Base-by-base conservation (phyloP, 2,329 filamentous ascomycete genomes). In the Talaromyces sp. region DNA sequence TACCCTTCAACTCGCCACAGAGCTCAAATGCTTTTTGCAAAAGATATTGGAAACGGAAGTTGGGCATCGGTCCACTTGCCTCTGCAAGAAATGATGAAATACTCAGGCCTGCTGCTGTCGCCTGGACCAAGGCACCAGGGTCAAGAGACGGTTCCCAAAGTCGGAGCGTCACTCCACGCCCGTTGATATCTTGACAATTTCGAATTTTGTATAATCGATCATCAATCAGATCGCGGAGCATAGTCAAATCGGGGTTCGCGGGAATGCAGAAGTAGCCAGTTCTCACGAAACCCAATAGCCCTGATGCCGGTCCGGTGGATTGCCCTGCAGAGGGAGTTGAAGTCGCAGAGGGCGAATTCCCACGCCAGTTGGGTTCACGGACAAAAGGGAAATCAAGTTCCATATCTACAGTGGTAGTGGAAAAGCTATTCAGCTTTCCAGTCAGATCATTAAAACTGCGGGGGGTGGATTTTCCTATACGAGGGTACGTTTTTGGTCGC, bases 121-220 rank as follows among this genome's bases (percentile, higher is more conserved):
- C 53, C 11, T 46, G 22, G 1, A 69, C 63, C 1, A 75, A 62
- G 9, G 35, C 17, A 0, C 53, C 61, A 0, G 67, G 63, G 56
- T 74, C 68, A 11, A 73, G 56, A 21, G 64, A 67, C 7, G 70
- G 67, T 19, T 69, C 67, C n/a, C 43, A 67, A 0, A 74, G 64
- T 8, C 64, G 22, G 13, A 67, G 58, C 31, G 31, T 33, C 31
- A 33, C 31, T 33, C 31, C 31, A 5, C 31, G 31, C 1, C 72
- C 72, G 33, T 72, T 63, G 54, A 74, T 70, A 55, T 75, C 67
- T 53, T 59, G 60, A 28, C 59, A 65, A 60, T 72, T 59, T 2
- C 69, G 64, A 37, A 73, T 70, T 56, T 74, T 74, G 63, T 60
- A 71, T 9, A 73, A 63, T 0, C 72, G 61, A 48, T 73, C 67